A percentile compares a stretch with the other conserved stretches of the same genome.
Evolutionary conservation across 2,329 filamentous ascomycete genomes (phyloP).

Genomic region (Coniochaeta ligniaria): DNA sequence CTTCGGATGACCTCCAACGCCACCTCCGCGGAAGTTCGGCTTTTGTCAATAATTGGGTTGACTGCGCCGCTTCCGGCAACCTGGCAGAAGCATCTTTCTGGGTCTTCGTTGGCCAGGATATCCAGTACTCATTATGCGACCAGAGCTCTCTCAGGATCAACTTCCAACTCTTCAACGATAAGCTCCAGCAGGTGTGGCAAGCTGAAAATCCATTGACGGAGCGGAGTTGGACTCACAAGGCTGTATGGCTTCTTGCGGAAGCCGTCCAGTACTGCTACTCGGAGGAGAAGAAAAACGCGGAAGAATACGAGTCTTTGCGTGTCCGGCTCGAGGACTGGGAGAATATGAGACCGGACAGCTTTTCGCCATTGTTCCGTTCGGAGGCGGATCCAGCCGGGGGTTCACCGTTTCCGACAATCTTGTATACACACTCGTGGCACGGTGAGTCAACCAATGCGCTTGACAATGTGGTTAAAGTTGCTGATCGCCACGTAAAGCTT

Average conservation of each 20-base stretch:
- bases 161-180: neutral
- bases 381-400: neutral
- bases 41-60: neutral
- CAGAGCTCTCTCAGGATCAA: neutral
- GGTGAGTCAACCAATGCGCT: neutral
- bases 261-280: neutral
- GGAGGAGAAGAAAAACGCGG: neutral
- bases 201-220: neutral
- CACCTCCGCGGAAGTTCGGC: neutral
- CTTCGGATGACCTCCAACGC: neutral
- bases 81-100: neutral
- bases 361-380: neutral
- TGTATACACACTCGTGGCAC: neutral
- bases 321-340: neutral
- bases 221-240: neutral
- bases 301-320: too few species aligned
- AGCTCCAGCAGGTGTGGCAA: neutral
- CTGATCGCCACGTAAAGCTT: too few species aligned
- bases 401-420: neutral
- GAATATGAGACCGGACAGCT: neutral
- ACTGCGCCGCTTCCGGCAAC: neutral
- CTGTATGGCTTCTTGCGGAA: neutral
- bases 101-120: neutral
- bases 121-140: neutral
- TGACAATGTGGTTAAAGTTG: too few species aligned